Evolutionary conservation across 1,139 yeast species (phyloP), one percentile per base, ranked within the genome.

Genomic region (Kodamaea suecica): DNA sequence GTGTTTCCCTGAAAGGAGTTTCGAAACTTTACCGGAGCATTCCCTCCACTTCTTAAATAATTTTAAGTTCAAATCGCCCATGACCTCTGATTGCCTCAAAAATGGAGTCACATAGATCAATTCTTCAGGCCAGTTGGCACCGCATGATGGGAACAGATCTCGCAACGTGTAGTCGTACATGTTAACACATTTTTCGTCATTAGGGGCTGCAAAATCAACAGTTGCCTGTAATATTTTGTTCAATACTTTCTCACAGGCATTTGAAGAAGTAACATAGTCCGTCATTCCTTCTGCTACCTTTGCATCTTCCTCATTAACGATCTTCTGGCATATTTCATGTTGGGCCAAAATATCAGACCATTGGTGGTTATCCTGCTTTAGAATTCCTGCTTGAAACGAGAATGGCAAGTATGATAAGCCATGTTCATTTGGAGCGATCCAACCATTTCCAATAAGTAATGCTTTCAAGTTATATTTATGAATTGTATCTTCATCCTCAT

Each of bases 61-160:
- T 23, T 62, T 59, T 44, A 83, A 55, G 55, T 84, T 78, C 48
- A 92, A 63, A 4, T 82, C 74, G 19, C 61, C 51, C 53, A 77
- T 73, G 12, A 85, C 92, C 2, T 72, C 73, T 1, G 66, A 63
- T 1, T 61, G 54, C 16, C 74, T 64, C 40, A 92, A 70, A 52
- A 84, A 92, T 7, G 78, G 74, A 0, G 72, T 63, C 10, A 88
- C 80, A 31, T 62, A 47, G 1, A 59, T 63, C 43, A 90, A 63
- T 44, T 79, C 92, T 16, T 75, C 76, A 0, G 99, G 99, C 99
- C 99, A 92, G 53, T 84, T 84, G 78, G 79, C 73, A 4, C 98
- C 98, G 61, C 99, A 92, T 0, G 84, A 64, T 0, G 97, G 97
- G 48, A 65, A 87, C 0, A 78, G 59, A 53, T 92, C 97, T 21